Evolutionary conservation across 106 monocot species (phyloP), one percentile per base, ranked within the genome.

Genomic region (Gastrodia elata): DNA sequence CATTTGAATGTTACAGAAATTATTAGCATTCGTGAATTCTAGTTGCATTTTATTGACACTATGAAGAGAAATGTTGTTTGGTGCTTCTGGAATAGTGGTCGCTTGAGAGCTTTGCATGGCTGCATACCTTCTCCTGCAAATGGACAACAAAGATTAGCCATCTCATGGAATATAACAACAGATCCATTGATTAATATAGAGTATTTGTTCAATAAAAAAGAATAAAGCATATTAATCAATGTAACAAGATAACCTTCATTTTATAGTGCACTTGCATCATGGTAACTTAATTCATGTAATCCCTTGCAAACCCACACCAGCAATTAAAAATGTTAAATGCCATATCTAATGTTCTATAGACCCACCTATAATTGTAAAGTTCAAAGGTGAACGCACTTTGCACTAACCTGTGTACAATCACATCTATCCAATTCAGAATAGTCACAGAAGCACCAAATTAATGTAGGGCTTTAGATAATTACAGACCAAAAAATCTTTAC

Each of bases 61-160:
- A 64, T 24, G 65, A 44, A 24, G 64, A 64, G 52, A 0, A 0
- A 14, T 75, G 44, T 75, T 67, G 65, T 80, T 25, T 33, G 68
- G 68, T 37, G 30, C 72, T 85, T 75, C 78, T 37, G 70, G 39
- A 71, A 65, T 39, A 73, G 78, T 40, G 65, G 85, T 44, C 46
- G 41, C 49, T 70, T 78, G 82, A 49, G 70, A 69, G 80, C 68
- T 83, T 82, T 88, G 88, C 85, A 88, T 88, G 11, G 84, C 85
- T 42, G 69, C 80, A 65, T 88, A 88, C 49, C 82, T 88, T 77
- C 77, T 88, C 84, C 88, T 88, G 80, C 58, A 80, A 15, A 68
- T 39, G 68, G n/a, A 59, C 48, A 37, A 3, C 16, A 8, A 57
- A 6, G 22, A 57, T 6, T 25, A 27, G 57, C 25, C 26, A 14